These are phyloP conservation scores for Chaetomium globosum DNA, from an alignment of 2,329 filamentous ascomycete species.

Conservation along the genomic window DNA sequence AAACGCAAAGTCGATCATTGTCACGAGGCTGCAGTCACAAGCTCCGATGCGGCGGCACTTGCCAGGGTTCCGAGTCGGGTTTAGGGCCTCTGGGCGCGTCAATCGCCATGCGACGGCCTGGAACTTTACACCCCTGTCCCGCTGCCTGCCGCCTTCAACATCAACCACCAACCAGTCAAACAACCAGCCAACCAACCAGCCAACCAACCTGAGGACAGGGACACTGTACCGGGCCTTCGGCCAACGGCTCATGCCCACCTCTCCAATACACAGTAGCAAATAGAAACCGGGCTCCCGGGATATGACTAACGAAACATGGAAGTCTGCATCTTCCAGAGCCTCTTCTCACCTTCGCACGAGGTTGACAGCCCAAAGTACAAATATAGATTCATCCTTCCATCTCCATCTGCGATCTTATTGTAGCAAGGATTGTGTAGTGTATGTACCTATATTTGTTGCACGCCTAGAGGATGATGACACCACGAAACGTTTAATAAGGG, in stretches of 20 bases:
- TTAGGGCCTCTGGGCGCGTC: not conserved
- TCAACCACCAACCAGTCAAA: not conserved
- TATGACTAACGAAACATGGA: not conserved
- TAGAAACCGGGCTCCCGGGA: not conserved
- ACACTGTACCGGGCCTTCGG: not conserved
- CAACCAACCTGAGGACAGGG: too few species aligned
- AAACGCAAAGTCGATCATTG: slow-evolving; percentile 13
- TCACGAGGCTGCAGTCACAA: slow-evolving; percentile 23
- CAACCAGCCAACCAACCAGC: too few species aligned
- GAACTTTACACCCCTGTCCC: not conserved
- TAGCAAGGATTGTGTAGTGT: too few species aligned
- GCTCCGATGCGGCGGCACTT: slow-evolving; percentile 11
- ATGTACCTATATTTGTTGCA: too few species aligned
- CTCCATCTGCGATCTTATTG: too few species aligned
- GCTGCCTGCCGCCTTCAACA: not conserved
- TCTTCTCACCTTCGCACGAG: not conserved
- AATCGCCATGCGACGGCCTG: not conserved
- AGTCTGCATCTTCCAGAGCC: not conserved
- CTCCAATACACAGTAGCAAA: not conserved
- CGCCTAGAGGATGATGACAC: too few species aligned
- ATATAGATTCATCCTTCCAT: too few species aligned
- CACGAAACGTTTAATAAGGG: too few species aligned
- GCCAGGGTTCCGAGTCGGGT: slow-evolving; percentile 4
- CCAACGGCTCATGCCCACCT: not conserved
- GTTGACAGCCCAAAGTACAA: too few species aligned